These are phyloP conservation scores for Poa pratensis DNA, from an alignment of 176 grass and related monocot species.

Conservation along the genomic window DNA sequence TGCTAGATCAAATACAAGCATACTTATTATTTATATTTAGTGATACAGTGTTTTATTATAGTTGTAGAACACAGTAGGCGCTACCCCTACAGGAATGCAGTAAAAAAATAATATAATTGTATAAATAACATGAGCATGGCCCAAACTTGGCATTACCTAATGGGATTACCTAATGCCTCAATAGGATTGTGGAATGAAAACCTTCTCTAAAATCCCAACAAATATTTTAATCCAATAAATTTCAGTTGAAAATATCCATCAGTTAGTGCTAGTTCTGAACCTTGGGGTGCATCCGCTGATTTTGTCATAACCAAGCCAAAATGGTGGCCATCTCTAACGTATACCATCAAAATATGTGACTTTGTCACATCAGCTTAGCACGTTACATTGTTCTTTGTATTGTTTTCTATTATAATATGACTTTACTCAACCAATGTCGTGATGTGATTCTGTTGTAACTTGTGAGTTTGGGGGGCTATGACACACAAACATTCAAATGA, in stretches of 20 bases:
- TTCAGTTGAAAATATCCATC: not conserved
- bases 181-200: not conserved
- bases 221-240: not conserved
- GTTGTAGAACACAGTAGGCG: not conserved
- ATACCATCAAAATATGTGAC: not conserved
- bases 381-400: not conserved
- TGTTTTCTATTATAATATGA: not conserved
- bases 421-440: not conserved
- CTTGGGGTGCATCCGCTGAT: not conserved
- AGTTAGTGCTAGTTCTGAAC: not conserved
- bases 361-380: not conserved
- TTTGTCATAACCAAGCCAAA: not conserved
- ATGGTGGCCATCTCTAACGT: not conserved
- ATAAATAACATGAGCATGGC: not conserved
- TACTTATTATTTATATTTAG: not conserved
- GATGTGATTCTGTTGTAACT: not conserved
- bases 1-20: slow-evolving; percentile 1
- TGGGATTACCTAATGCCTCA: not conserved
- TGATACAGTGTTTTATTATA: not conserved
- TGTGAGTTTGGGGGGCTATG: not conserved
- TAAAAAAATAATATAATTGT: too few species aligned
- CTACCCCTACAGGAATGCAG: too few species aligned
- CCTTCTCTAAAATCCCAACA: not conserved
- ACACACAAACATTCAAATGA: not conserved
- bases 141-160: not conserved